phyloP scores from a whole-genome alignment of 2,329 filamentous ascomycete genomes.

The Ophiostoma sp. region DNA sequence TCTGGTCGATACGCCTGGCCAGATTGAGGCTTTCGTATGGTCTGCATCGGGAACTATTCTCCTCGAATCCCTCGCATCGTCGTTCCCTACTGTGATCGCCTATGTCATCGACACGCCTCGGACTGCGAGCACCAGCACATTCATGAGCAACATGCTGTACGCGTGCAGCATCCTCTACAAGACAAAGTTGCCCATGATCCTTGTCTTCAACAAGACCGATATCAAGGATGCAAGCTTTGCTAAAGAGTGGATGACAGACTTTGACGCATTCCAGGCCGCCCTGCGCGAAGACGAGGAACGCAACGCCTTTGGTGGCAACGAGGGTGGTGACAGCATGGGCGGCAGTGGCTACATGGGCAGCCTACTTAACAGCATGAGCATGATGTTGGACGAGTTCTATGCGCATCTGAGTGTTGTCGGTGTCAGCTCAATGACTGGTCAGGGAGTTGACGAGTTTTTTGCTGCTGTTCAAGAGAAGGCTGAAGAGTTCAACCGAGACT shows the following conservation, averaged over 20 bases:
- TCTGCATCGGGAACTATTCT: constrained; percentile 91
- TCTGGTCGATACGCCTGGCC: constrained; percentile 89
- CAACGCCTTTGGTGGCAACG: constrained; percentile 68
- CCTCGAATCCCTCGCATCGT: constrained; percentile 84
- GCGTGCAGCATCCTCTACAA: constrained; percentile 98
- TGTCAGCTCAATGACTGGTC: constrained; percentile 87
- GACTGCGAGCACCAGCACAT: constrained; percentile 87
- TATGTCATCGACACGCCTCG: constrained; percentile 97
- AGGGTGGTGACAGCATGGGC: constrained; percentile 55
- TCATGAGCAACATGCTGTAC: constrained; percentile 99
- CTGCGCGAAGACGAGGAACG: constrained; percentile 72
- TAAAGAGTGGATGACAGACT: constrained; percentile 99
- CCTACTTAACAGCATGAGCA: constrained; percentile 92
- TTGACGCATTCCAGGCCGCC: constrained; percentile 88
- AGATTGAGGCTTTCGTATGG: constrained; percentile 99
- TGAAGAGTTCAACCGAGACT: constrained; percentile 82
- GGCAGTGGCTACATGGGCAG: constrained; percentile 96
- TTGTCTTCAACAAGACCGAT: constrained; percentile 99
- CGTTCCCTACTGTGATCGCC: constrained; percentile 93
- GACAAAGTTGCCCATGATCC: constrained; percentile 95
- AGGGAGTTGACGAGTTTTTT: constrained; percentile 91
- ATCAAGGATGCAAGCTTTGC: constrained; percentile 86
- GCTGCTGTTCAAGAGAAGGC: constrained; percentile 80
- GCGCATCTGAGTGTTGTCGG: constrained; percentile 87
- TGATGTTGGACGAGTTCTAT: constrained; percentile 97